Evolutionary conservation across 805 yeast genomes (phyloP).

Genomic region (Wickerhamomyces strasburgensis): DNA sequence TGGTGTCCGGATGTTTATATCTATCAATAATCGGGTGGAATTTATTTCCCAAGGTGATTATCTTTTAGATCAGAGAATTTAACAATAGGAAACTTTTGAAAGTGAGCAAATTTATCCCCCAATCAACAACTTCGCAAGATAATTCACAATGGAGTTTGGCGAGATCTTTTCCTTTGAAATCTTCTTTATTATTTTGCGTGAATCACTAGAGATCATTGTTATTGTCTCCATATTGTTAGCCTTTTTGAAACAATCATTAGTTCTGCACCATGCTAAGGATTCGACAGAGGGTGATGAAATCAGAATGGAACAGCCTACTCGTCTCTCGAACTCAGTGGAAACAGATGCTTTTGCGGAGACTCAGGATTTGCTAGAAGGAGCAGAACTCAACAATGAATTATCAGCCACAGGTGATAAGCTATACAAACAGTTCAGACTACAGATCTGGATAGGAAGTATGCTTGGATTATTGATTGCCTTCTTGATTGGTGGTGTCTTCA

Average conservation of each 20-base stretch:
- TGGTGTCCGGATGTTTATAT: too few species aligned
- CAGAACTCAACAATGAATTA: constrained; percentile 10
- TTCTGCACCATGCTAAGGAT: constrained; percentile 29
- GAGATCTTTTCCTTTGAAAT: constrained; percentile 66
- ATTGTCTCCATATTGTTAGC: constrained; percentile 71
- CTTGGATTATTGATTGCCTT: constrained; percentile 67
- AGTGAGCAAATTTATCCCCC: too few species aligned
- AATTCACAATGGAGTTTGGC: constrained; percentile 31
- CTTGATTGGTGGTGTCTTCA: constrained; percentile 66
- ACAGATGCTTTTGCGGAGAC: constrained; percentile 2
- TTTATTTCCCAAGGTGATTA: too few species aligned
- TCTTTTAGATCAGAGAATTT: too few species aligned
- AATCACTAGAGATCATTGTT: constrained; percentile 71
- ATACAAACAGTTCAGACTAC: constrained; percentile 49
- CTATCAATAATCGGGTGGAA: too few species aligned
- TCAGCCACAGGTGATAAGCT: constrained; percentile 26
- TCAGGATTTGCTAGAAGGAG: not conserved
- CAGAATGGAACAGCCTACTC: too few species aligned
- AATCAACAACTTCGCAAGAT: too few species aligned
- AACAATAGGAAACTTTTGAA: too few species aligned
- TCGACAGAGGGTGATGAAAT: not conserved
- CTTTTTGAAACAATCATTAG: constrained; percentile 57
- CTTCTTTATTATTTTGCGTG: constrained; percentile 68
- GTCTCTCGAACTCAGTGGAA: not conserved
- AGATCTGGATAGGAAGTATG: constrained; percentile 79